phyloP scores from a whole-genome alignment of 2,329 filamentous ascomycete genomes.

The Aureobasidium zeae region DNA sequence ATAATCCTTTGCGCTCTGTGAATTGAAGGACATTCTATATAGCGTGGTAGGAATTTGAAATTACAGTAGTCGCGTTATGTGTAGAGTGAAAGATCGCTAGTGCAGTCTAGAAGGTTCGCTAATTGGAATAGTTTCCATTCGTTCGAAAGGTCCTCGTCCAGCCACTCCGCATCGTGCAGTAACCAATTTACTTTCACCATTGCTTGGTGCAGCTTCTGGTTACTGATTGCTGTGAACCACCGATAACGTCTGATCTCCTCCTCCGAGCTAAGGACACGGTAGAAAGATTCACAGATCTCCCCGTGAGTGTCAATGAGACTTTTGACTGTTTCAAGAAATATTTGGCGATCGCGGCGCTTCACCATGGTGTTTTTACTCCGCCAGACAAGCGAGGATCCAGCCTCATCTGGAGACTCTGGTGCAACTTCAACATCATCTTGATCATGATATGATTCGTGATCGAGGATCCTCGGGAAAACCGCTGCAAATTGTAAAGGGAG shows the following conservation, averaged over 20 bases:
- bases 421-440: not conserved
- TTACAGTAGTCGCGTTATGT: no score
- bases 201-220: conserved; percentile 2
- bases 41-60: no score
- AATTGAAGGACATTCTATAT: no score
- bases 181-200: conserved; percentile 6
- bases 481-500: conserved; percentile 7
- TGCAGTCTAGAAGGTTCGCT: no score
- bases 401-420: not conserved
- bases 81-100: no score
- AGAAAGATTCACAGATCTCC: not conserved
- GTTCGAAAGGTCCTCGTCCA: not conserved
- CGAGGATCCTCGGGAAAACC: conserved; percentile 1
- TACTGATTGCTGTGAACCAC: conserved; percentile 3
- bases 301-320: not conserved
- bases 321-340: conserved; percentile 5
- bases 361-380: conserved; percentile 5
- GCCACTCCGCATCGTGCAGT: not conserved
- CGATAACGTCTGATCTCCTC: conserved; percentile 1
- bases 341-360: conserved; percentile 2
- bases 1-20: no score
- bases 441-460: conserved; percentile 7
- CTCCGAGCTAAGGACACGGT: not conserved
- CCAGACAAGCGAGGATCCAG: conserved; percentile 9
- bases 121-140: no score